Percentiles rank a stretch among this genome's conserved stretches.
These are phyloP conservation scores for Byssoonygena ceratinophila DNA, from an alignment of 2,329 filamentous ascomycete species.

Conservation along the genomic window DNA sequence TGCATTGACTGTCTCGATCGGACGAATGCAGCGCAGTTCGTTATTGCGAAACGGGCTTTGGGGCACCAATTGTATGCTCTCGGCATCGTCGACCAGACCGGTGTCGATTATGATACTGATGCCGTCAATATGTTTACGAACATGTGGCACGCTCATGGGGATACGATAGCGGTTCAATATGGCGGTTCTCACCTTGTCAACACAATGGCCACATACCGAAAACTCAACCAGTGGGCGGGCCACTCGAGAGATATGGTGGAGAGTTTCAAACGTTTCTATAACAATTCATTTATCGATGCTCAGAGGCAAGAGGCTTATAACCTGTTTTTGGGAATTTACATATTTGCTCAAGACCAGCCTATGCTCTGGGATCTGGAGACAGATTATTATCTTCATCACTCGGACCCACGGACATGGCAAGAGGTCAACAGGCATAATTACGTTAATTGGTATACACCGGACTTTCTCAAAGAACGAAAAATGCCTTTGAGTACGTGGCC, in stretches of 20 bases:
- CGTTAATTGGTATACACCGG: constrained; percentile 77
- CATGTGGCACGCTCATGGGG: constrained; percentile 97
- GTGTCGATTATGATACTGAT: constrained; percentile 86
- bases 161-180: constrained; percentile 96
- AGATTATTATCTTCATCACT: constrained; percentile 93
- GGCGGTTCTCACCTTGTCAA: constrained; percentile 96
- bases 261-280: constrained; percentile 97
- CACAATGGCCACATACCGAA: constrained; percentile 97
- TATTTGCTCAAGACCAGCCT: constrained; percentile 73
- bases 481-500: constrained; percentile 40
- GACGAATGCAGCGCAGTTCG: constrained; percentile 95
- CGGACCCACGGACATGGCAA: constrained; percentile 64
- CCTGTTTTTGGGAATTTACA: constrained; percentile 91
- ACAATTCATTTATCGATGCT: constrained; percentile 96
- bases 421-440: constrained; percentile 58
- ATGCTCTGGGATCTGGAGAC: constrained; percentile 95
- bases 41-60: constrained; percentile 88
- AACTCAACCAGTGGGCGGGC: constrained; percentile 98
- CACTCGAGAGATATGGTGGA: constrained; percentile 98
- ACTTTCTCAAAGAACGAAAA: constrained; percentile 54
- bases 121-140: constrained; percentile 92
- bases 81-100: constrained; percentile 68
- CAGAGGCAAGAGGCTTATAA: constrained; percentile 98
- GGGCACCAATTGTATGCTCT: constrained; percentile 86
- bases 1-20: constrained; percentile 97